Base-by-base conservation (phyloP, 2,329 filamentous ascomycete genomes). In the Cytospora leucostoma region DNA sequence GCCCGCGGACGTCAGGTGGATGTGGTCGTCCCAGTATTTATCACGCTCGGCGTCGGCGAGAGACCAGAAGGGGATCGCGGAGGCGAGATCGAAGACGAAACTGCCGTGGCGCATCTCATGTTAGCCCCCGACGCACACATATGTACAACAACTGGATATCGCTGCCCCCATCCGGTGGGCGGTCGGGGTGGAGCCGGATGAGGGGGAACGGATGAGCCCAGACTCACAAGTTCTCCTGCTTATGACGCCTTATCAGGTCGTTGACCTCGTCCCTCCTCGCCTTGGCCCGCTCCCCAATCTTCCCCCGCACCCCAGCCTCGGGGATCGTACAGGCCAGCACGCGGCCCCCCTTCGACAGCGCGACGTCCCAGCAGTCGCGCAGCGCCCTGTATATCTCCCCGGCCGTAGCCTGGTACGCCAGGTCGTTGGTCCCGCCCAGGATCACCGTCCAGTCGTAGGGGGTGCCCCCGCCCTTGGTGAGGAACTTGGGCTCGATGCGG, bases 381-480 rank as follows among this genome's bases (percentile, higher is more conserved):
- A 87, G 77, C 8, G 74, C 74, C 7, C 74, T 68, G 66, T 79
- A 80, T 40, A 86, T 81, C 2, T 73, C 68, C 2, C 76, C 69
- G 7, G 76, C 65, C 0, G 70, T 56, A 15, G 72, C 62, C 11
- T 71, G 70, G 66, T 76, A 76, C n/a, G 72, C 79, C 4, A 88
- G 72, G 65, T 88, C 85, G 80, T 88, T 88, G 49, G 85, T 87
- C 3, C 85, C 85, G n/a, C 82, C 84, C 5, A 88, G 79, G 13
- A 87, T 71, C 35, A 88, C 78, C 19, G 82, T 80, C 82, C 84
- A 87, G 74, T 86, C 82, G 66, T 77, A 84, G 2, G 65, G 63
- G 27, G 65, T 63, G 33, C 57, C 62, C 27, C 62, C 63, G 6
- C 55, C 62, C 65, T 69, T 47, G 63, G 57, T 56, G 35, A 62